Evolutionary conservation across 306 rosid genomes (phyloP).

Genomic region (Sindora glabra): DNA sequence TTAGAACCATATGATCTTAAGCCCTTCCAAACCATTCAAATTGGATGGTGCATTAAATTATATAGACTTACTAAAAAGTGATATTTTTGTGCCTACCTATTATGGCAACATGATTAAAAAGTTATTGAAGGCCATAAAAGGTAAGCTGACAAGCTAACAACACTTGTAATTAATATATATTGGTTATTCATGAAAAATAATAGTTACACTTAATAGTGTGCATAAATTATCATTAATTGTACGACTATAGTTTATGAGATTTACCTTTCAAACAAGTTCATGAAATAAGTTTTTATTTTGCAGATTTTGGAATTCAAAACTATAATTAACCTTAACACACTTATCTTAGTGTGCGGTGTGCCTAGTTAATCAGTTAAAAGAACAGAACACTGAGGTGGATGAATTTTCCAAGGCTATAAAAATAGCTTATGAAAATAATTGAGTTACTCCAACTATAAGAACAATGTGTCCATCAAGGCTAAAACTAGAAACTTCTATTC

Average conservation of each 20-base stretch:
- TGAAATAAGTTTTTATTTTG: not conserved
- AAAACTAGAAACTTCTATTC: conserved; percentile 60
- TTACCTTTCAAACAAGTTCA: not conserved
- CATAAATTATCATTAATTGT: too few relatives aligned
- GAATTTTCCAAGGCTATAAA: conserved; percentile 38
- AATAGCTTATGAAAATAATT: conserved; percentile 37
- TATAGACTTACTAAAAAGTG: conserved; percentile 52
- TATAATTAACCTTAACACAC: conserved; percentile 42
- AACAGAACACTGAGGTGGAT: conserved; percentile 37
- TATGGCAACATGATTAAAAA: conserved; percentile 69
- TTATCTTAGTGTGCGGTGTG: conserved; percentile 37
- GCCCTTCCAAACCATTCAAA: conserved; percentile 57
- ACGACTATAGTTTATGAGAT: too few relatives aligned
- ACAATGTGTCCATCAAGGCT: conserved; percentile 24
- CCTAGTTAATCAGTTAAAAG: conserved; percentile 35
- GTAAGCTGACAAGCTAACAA: conserved; percentile 6
- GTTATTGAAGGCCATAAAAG: conserved; percentile 65
- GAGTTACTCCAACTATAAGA: conserved; percentile 41
- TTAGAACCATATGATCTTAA: conserved; percentile 43
- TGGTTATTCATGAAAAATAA: too few relatives aligned
- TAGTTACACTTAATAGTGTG: too few relatives aligned
- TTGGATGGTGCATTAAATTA: conserved; percentile 71
- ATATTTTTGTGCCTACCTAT: conserved; percentile 55
- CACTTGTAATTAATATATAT: too few relatives aligned
- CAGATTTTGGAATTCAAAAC: conserved; percentile 54